Evolutionary conservation across 495 filamentous ascomycete genomes (phyloP).

Genomic region (Xylaria grammica): DNA sequence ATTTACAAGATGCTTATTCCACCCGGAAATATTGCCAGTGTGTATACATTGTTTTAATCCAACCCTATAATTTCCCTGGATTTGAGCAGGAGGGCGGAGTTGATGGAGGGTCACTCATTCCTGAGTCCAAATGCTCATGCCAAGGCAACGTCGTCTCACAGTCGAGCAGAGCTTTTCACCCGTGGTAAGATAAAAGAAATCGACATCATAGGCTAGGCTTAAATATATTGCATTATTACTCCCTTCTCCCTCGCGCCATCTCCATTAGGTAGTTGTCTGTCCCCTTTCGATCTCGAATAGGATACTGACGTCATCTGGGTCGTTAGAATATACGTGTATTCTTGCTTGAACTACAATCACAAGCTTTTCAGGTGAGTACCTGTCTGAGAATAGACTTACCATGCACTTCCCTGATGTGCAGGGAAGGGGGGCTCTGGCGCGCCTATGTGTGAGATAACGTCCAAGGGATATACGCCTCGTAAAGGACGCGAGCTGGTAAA

Average conservation of each 20-base stretch:
- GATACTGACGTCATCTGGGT: not conserved
- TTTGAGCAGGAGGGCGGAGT: too few species aligned
- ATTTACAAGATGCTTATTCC: too few species aligned
- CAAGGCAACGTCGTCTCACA: too few species aligned
- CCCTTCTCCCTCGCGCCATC: constrained; percentile 3
- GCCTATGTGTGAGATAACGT: constrained; percentile 9
- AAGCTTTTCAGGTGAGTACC: not conserved
- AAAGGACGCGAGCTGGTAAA: not conserved
- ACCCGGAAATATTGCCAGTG: too few species aligned
- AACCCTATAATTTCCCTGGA: too few species aligned
- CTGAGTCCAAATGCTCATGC: too few species aligned
- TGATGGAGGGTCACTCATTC: too few species aligned
- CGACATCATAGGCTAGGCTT: not conserved
- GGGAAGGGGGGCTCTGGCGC: not conserved
- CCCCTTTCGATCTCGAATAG: not conserved
- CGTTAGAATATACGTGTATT: not conserved
- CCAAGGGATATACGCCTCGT: not conserved
- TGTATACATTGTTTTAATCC: too few species aligned
- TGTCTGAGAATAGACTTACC: constrained; percentile 5
- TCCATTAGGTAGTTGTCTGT: not conserved
- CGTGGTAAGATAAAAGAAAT: too few species aligned
- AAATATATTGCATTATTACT: not conserved
- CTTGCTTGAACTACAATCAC: not conserved
- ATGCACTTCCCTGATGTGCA: constrained; percentile 1
- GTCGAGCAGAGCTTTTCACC: too few species aligned